These are phyloP conservation scores for Diaporthe citri DNA, from an alignment of 2,329 filamentous ascomycete genomes.

Conservation along the genomic window DNA sequence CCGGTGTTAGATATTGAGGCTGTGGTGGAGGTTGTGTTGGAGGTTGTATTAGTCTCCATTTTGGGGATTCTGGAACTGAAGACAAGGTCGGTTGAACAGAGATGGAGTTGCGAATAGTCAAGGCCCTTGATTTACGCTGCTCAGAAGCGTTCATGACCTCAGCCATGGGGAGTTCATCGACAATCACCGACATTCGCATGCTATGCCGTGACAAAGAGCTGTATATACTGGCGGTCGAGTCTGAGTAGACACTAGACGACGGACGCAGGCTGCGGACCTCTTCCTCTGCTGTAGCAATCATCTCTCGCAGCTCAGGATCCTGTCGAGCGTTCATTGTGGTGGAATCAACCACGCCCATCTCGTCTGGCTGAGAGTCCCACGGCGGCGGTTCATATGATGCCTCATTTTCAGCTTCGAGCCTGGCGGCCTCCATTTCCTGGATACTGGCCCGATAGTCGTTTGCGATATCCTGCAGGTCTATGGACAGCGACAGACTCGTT, in stretches of 20 bases:
- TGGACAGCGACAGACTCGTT: background rate
- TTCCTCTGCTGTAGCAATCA: background rate
- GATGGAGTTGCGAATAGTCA: background rate
- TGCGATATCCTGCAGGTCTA: background rate
- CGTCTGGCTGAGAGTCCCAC: background rate
- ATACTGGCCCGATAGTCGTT: conserved; percentile 1
- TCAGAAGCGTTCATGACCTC: background rate
- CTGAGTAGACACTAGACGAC: background rate
- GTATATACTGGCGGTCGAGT: conserved; percentile 4
- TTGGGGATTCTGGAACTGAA: background rate
- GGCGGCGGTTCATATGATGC: background rate
- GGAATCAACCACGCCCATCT: background rate
- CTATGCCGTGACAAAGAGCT: conserved; percentile 2
- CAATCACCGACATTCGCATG: background rate
- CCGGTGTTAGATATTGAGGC: conserved; percentile 57
- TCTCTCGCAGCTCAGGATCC: background rate
- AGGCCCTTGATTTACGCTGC: background rate
- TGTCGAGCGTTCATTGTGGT: background rate
- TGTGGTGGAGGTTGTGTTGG: too few species aligned
- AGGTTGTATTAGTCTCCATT: background rate
- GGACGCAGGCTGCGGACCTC: background rate
- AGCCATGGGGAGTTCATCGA: background rate
- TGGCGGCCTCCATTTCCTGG: background rate
- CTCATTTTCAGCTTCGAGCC: background rate
- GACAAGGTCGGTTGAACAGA: background rate